These are phyloP conservation scores for Microsporum ferrugineum DNA, from an alignment of 2,329 filamentous ascomycete species.

Conservation along the genomic window DNA sequence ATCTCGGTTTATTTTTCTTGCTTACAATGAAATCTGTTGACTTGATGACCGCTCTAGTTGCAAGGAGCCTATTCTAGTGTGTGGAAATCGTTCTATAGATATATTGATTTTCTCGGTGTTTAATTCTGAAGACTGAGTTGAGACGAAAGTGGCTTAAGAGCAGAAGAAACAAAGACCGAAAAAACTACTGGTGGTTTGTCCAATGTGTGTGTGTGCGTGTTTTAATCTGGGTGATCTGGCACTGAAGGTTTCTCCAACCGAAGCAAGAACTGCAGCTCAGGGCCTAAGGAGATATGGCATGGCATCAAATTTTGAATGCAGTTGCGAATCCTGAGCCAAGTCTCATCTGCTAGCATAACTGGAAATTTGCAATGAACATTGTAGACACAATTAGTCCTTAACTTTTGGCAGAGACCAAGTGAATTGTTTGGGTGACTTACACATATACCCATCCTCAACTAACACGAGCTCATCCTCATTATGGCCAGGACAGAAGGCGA, in stretches of 20 bases:
- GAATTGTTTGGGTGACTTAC: slow-evolving; percentile 1
- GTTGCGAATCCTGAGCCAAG: slow-evolving; percentile 5
- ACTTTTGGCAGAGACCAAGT: not conserved
- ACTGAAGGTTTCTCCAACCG: not conserved
- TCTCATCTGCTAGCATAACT: slow-evolving; percentile 10
- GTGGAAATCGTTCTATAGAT: too few species aligned
- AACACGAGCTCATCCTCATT: slow-evolving; percentile 7
- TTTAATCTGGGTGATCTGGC: not conserved
- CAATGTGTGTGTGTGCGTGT: not conserved
- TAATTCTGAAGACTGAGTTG: too few species aligned
- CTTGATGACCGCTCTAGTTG: too few species aligned
- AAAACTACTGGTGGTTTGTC: not conserved
- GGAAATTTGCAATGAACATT: not conserved
- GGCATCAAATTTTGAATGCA: slow-evolving; percentile 5
- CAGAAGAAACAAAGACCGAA: not conserved
- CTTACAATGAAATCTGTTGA: too few species aligned
- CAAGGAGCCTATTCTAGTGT: too few species aligned
- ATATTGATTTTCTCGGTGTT: too few species aligned
- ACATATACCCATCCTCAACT: slow-evolving; percentile 10
- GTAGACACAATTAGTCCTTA: not conserved
- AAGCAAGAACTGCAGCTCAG: not conserved
- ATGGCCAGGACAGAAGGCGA: slow-evolving; percentile 10
- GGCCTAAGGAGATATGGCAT: not conserved
- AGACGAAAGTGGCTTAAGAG: too few species aligned
- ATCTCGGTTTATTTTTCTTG: too few species aligned